Base-by-base conservation (phyloP, 2,329 filamentous ascomycete species). In the Alternaria arbusti region DNA sequence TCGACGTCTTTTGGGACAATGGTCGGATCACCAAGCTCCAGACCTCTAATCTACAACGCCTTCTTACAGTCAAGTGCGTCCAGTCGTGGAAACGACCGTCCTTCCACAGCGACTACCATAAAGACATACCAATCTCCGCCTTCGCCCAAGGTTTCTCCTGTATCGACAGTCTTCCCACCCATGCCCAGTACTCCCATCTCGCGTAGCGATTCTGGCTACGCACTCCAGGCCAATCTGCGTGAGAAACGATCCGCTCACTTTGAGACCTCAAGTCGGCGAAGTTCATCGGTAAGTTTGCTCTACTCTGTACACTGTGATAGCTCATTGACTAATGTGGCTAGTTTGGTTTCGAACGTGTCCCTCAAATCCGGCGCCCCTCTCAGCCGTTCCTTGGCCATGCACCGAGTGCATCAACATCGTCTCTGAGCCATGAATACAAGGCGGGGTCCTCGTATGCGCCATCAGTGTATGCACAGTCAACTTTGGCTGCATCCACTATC, bases 201-300 rank as follows among this genome's bases (percentile, higher is more conserved):
- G 6, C 88, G 94, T 15, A 96, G 91, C 74, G 96, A 99, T 76
- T 97, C 95, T 5, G 95, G 93, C 2, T 96, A 96, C 79, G 92
- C 93, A 36, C 84, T 97, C 59, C 90, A 94, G 66, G 89, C 92
- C 17, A 97, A 93, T 5, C 84, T 99, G 61, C 89, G 94, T 30
- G 96, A 98, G 81, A 99, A 98, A 83, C 89, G 95, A 55, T 98
- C 96, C 4, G 94, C 92, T 2, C 93, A 97, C 78, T 97, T 98
- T 70, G 92, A 96, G 73, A 88, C 91, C 60, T 81, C 84, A 68
- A 91, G 91, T n/a, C 88, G 94, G 63, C 89, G 95, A 69, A 97
- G 94, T 82, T 97, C 94, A n/a, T 97, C 94, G 67, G 82, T 84
- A 78, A 72, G 75, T 71, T 70, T 70, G 54, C 61, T 51, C 22